Evolutionary conservation across 768 basidiomycete genomes (phyloP).

Genomic region (Naganishia friedmannii): DNA sequence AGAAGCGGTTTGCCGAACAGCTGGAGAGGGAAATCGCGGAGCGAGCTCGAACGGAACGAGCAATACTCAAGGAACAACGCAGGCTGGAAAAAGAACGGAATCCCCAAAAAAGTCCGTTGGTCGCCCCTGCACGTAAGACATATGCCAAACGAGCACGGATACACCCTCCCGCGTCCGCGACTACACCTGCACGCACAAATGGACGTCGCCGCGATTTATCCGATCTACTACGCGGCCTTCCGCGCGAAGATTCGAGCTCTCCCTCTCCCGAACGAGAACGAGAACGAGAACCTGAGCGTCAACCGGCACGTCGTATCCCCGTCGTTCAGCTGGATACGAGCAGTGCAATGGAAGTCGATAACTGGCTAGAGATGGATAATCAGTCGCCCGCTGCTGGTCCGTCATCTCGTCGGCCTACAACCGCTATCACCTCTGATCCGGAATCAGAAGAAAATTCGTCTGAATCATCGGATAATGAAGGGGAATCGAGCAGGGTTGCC

Average conservation of each 20-base stretch:
- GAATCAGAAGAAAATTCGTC: not conserved
- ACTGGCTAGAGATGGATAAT: not conserved
- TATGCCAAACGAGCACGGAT: slow-evolving; percentile 37
- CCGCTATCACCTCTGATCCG: too few species aligned
- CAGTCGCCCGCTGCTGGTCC: not conserved
- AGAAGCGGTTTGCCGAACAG: not conserved
- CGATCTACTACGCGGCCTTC: not conserved
- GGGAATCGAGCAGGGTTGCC: not conserved
- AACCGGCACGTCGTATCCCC: not conserved
- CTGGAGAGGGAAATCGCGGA: slow-evolving; percentile 7
- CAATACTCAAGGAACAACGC: not conserved
- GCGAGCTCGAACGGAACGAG: not conserved
- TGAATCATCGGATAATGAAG: not conserved
- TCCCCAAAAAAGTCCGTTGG: not conserved
- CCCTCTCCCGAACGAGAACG: not conserved
- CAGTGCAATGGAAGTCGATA: not conserved
- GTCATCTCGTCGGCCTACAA: not conserved
- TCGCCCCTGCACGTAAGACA: slow-evolving; percentile 26
- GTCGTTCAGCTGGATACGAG: not conserved
- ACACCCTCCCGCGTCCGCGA: not conserved
- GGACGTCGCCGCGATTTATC: not conserved
- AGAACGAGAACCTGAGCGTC: not conserved
- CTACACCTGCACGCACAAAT: not conserved
- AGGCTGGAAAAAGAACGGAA: slow-evolving; percentile 16
- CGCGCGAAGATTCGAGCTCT: not conserved